Base-by-base conservation (phyloP, 2,329 filamentous ascomycete species). In the Lasiodiplodia citricola region DNA sequence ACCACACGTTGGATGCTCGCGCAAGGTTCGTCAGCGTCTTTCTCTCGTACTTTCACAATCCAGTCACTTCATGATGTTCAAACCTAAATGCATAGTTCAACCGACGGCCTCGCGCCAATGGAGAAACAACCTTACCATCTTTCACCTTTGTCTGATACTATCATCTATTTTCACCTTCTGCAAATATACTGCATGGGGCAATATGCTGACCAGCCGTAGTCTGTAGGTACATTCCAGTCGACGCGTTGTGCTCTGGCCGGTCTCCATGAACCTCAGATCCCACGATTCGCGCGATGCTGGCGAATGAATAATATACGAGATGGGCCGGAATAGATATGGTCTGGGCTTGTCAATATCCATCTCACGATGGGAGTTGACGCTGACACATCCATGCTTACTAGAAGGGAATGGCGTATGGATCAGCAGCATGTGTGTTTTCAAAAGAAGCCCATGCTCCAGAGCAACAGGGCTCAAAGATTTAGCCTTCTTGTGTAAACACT, bases 11-110 rank as follows among this genome's bases (percentile, higher is more conserved):
- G 11, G 28, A 11, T 21, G 16, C 10, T 63, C 10, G 41, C 21
- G 14, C 11, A 21, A 10, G 58, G 58, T 63, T 50, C 25, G 58
- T 63, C 16, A 3, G 16, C 2, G 23, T 1, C 18, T 14, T 35
- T 28, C 35, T 28, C 35, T 35, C 31, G 31, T 35, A 35, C 31
- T 21, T 23, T 35, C 18, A 25, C 41, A 47, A 16, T 10, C 64
- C 23, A 25, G 13, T 37, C 18, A n/a, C n/a, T 37, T 18, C 54
- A 38, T 67, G 66, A 67, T 67, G 66, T 60, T 67, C 44, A 56
- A 60, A 60, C 37, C 35, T 52, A n/a, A 23, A 51, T 67, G 66
- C 66, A 67, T 67, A 67, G 66, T 67, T 67, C 66, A 67, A 60
- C 66, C 66, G 66, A 67, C 66, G 41, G 56, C 28, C 28, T 52